Percentiles rank a stretch among this genome's conserved stretches.
These are phyloP conservation scores for Physcomitrellopsis africana DNA, from an alignment of 225 moss, liverwort and hornwort species.

Conservation along the genomic window DNA sequence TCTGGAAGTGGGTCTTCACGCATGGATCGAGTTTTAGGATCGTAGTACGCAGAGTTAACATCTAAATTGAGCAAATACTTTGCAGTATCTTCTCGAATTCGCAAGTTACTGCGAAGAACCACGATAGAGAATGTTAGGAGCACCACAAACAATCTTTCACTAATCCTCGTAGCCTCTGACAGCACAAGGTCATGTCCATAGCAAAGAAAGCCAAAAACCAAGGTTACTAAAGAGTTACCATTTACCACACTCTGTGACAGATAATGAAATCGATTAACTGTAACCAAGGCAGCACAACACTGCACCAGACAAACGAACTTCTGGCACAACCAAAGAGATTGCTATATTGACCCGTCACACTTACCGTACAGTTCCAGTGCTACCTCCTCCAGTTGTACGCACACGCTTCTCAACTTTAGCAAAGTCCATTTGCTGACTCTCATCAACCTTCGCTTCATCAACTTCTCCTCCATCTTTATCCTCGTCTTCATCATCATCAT, in stretches of 20 bases:
- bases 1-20: conserved; percentile 97
- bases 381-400: conserved; percentile 96
- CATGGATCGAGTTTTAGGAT: conserved; percentile 98
- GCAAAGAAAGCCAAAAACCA: background rate
- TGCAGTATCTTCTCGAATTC: conserved; percentile 97
- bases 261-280: background rate
- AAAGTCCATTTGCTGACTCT: conserved; percentile 98
- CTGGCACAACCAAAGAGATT: conserved; percentile 17
- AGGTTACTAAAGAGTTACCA: background rate
- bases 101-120: conserved; percentile 68
- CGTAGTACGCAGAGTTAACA: conserved; percentile 89
- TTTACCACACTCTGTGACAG: background rate
- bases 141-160: conserved; percentile 5
- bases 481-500: conserved; percentile 93
- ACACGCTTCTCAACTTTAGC: conserved; percentile 99
- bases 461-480: conserved; percentile 94
- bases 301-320: conserved; percentile 15
- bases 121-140: background rate
- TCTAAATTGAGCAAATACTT: conserved; percentile 97
- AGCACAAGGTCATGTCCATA: conserved; percentile 6
- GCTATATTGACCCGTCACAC: conserved; percentile 23
- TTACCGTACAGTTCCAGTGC: conserved; percentile 95
- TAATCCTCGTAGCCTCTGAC: conserved; percentile 15
- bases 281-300: conserved; percentile 1
- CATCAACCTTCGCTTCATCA: conserved; percentile 98